These are phyloP conservation scores for Daldinia caldariorum DNA, from an alignment of 495 filamentous ascomycete species.

Conservation along the genomic window DNA sequence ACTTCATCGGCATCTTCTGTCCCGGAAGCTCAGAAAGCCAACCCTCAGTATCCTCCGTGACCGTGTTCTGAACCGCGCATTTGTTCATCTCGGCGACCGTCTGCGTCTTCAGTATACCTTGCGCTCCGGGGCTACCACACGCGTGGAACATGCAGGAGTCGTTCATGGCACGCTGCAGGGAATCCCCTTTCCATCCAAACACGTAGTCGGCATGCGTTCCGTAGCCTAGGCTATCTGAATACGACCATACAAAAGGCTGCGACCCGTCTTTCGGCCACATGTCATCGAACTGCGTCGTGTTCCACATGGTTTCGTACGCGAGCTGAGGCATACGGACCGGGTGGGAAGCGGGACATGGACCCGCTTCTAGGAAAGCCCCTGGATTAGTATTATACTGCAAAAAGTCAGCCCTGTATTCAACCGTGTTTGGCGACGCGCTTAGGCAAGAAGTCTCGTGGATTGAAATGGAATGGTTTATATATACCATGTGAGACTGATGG, in stretches of 20 bases:
- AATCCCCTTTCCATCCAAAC: slow-evolving; percentile 59
- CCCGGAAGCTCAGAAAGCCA: slow-evolving; percentile 46
- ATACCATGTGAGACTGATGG: slow-evolving; percentile 61
- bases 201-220: slow-evolving; percentile 59
- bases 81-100: slow-evolving; percentile 54
- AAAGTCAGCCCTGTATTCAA: neutral
- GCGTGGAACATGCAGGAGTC: slow-evolving; percentile 55
- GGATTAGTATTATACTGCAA: slow-evolving; percentile 46
- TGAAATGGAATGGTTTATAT: neutral
- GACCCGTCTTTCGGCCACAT: slow-evolving; percentile 57
- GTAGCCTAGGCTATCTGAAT: slow-evolving; percentile 55
- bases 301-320: slow-evolving; percentile 63
- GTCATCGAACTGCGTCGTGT: slow-evolving; percentile 54
- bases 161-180: slow-evolving; percentile 56
- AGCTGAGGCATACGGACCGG: slow-evolving; percentile 60
- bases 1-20: slow-evolving; percentile 34
- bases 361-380: slow-evolving; percentile 52
- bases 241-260: slow-evolving; percentile 59
- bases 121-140: slow-evolving; percentile 51
- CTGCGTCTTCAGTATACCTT: slow-evolving; percentile 55
- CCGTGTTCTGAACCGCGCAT: slow-evolving; percentile 54
- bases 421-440: no score
- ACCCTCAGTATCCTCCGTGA: slow-evolving; percentile 56
- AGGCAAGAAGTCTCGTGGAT: no score
- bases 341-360: slow-evolving; percentile 59